Conservation (phyloP, 1,284 basidiomycete species). For the Farysia itapuensis region DNA sequence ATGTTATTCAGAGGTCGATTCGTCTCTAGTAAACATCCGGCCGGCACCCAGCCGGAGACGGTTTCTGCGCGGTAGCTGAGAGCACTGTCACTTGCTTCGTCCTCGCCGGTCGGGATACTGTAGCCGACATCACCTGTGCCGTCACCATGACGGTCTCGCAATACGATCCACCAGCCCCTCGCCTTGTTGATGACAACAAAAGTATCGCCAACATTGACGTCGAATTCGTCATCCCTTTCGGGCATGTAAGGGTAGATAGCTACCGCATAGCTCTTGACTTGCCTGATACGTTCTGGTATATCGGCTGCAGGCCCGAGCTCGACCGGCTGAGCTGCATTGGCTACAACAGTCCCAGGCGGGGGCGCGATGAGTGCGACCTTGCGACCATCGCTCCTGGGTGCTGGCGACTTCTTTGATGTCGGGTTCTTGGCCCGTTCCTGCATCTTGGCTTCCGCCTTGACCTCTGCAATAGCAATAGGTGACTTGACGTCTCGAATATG, state of each 20-base stretch:
- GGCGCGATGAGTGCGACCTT: slow-evolving; percentile 16
- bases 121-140: slow-evolving; percentile 78
- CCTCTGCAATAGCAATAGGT: slow-evolving; percentile 66
- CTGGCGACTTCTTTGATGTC: slow-evolving; percentile 9
- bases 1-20: slow-evolving; percentile 60
- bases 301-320: slow-evolving; percentile 44
- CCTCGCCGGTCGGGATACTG: slow-evolving; percentile 64
- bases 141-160: slow-evolving; percentile 74
- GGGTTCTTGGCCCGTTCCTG: slow-evolving; percentile 14
- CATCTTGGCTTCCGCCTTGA: slow-evolving; percentile 43
- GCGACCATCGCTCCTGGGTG: slow-evolving; percentile 22
- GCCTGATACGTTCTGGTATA: slow-evolving; percentile 19
- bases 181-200: slow-evolving; percentile 91
- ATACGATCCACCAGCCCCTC: slow-evolving; percentile 98
- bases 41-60: slow-evolving; percentile 60
- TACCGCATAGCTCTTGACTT: slow-evolving; percentile 70
- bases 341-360: slow-evolving; percentile 18
- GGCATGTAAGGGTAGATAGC: slow-evolving; percentile 94
- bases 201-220: slow-evolving; percentile 75
- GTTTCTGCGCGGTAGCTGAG: slow-evolving; percentile 32
- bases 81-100: slow-evolving; percentile 2
- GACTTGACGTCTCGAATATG: slow-evolving; percentile 96
- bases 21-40: slow-evolving; percentile 87
- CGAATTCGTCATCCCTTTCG: slow-evolving; percentile 95
- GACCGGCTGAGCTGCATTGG: slow-evolving; percentile 14